These are phyloP conservation scores for Macrocybe gigantea DNA, from an alignment of 768 basidiomycete species.

Conservation along the genomic window DNA sequence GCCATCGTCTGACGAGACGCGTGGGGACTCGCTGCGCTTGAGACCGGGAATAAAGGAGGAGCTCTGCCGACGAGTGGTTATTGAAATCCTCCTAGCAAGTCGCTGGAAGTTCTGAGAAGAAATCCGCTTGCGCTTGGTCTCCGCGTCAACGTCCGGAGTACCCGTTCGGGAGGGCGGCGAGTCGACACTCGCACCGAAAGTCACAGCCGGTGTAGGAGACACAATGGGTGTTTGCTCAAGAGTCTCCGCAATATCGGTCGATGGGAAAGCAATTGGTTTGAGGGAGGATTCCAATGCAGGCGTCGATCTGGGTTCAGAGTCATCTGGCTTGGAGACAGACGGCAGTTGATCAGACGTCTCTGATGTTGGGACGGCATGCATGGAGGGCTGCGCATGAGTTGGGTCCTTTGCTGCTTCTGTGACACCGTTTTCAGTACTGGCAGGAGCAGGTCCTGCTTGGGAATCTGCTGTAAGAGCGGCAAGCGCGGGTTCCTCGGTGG, in stretches of 20 bases:
- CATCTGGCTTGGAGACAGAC: constrained; percentile 12
- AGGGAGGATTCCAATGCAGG: constrained; percentile 7
- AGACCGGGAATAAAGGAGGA: constrained; percentile 50
- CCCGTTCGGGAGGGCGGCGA: constrained; percentile 63
- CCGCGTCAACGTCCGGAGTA: constrained; percentile 70
- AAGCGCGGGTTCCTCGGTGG: background rate
- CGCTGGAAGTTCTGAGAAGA: constrained; percentile 86
- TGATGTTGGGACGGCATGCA: constrained; percentile 21
- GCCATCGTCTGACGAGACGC: constrained; percentile 41
- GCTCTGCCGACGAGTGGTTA: constrained; percentile 53
- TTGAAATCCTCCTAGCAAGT: constrained; percentile 67
- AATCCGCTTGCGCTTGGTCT: constrained; percentile 74
- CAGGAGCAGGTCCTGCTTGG: constrained; percentile 4
- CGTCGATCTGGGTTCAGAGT: constrained; percentile 10
- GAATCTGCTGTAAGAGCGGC: constrained; percentile 1
- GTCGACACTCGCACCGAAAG: constrained; percentile 55
- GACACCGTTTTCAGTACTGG: background rate
- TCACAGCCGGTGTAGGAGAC: constrained; percentile 40
- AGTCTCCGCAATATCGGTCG: constrained; percentile 19
- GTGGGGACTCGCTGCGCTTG: constrained; percentile 42
- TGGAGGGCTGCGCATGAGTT: constrained; percentile 4
- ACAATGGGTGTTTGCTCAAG: constrained; percentile 15
- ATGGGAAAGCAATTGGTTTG: constrained; percentile 26
- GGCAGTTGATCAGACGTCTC: constrained; percentile 1
- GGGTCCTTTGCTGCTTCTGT: constrained; percentile 4